These are phyloP conservation scores for Glomus cerebriforme DNA, from an alignment of 192 early-diverging fungal genomes.

Conservation along the genomic window DNA sequence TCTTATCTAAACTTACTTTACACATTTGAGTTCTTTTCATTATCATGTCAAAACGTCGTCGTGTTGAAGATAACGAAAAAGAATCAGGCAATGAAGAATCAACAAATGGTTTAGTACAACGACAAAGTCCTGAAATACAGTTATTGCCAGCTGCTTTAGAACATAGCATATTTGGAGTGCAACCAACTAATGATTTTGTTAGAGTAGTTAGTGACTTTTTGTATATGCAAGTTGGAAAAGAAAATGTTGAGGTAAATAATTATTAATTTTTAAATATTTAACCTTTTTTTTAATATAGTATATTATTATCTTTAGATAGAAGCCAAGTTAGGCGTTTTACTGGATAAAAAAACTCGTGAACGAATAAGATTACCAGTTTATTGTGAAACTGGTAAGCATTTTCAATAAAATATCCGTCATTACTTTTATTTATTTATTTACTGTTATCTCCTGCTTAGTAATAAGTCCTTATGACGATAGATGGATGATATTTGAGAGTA, in stretches of 20 bases:
- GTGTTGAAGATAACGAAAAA: not conserved
- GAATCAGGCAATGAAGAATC: not conserved
- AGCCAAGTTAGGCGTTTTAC: slow-evolving; percentile 84
- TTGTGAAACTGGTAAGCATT: slow-evolving; percentile 60
- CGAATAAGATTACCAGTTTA: slow-evolving; percentile 65
- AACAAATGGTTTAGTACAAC: not conserved
- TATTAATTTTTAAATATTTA: not conserved
- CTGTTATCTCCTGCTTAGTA: slow-evolving; percentile 34
- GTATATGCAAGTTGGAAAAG: slow-evolving; percentile 52
- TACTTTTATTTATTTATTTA: slow-evolving; percentile 27
- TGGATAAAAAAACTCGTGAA: slow-evolving; percentile 63
- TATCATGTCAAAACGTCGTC: not conserved
- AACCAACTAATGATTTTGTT: slow-evolving; percentile 65
- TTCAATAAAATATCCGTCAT: slow-evolving; percentile 16
- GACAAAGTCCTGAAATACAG: not conserved
- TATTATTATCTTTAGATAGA: slow-evolving; percentile 70
- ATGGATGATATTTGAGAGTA: slow-evolving; percentile 70
- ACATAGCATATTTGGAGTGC: slow-evolving; percentile 61
- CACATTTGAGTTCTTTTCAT: too few species aligned
- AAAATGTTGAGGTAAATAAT: slow-evolving; percentile 54
- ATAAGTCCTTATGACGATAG: slow-evolving; percentile 35
- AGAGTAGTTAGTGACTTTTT: slow-evolving; percentile 67
- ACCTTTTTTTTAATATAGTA: slow-evolving; percentile 12
- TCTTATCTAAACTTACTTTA: too few species aligned
- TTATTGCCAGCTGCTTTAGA: slow-evolving; percentile 41